Evolutionary conservation across 768 basidiomycete species (phyloP).

Genomic region (Panaeolus cyanescens): DNA sequence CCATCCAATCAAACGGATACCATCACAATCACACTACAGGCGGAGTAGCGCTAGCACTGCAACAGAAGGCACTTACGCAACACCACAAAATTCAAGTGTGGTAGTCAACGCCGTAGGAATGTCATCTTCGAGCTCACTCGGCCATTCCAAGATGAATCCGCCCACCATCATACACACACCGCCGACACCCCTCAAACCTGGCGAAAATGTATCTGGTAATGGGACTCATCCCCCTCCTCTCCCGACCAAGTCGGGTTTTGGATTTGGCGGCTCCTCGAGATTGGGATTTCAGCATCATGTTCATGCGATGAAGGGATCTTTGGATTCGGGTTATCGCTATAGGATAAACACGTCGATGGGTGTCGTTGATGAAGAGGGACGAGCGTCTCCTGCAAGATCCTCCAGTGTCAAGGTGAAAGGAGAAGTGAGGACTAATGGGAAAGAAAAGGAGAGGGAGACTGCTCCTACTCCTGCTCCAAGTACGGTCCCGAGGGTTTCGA

Average conservation of each 20-base stretch:
- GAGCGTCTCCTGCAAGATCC: neutral
- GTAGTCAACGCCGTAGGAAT: neutral
- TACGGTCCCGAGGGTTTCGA: slow-evolving; percentile 8
- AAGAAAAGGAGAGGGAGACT: slow-evolving; percentile 23
- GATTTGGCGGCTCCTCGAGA: slow-evolving; percentile 3
- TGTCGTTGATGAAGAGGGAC: slow-evolving; percentile 38
- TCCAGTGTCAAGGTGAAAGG: slow-evolving; percentile 5
- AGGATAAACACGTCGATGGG: slow-evolving; percentile 30
- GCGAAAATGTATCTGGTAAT: neutral
- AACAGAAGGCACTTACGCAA: neutral
- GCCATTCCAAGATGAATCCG: slow-evolving; percentile 6
- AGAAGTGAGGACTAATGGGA: slow-evolving; percentile 24
- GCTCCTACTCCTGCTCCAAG: slow-evolving; percentile 14
- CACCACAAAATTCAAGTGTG: neutral
- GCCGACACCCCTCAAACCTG: slow-evolving; percentile 28
- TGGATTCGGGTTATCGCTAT: slow-evolving; percentile 40
- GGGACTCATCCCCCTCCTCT: neutral
- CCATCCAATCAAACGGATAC: neutral
- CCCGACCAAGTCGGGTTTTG: neutral
- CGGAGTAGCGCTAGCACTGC: neutral
- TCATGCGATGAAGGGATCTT: slow-evolving; percentile 27
- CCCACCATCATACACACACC: slow-evolving; percentile 35
- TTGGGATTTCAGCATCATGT: slow-evolving; percentile 11
- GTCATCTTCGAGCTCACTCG: neutral
- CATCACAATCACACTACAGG: neutral